phyloP scores from a whole-genome alignment of 352 stramenopile genomes.

The Phytopythium montanum region DNA sequence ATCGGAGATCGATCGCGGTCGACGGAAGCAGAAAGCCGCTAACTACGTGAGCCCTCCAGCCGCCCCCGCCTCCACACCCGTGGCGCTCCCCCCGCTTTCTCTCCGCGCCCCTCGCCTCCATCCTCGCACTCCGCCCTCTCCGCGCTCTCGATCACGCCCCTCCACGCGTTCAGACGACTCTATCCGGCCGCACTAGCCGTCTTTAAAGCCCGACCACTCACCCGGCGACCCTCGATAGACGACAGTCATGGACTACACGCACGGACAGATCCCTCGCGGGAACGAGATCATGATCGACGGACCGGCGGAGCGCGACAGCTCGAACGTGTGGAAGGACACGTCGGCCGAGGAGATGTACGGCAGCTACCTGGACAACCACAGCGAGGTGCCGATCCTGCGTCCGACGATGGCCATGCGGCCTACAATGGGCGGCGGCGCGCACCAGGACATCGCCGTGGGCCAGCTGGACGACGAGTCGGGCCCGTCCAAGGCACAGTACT shows the following conservation, averaged over 20 bases:
- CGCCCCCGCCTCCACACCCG: not conserved
- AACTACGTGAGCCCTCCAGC: too few species aligned
- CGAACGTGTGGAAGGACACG: conserved; percentile 73
- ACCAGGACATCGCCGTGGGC: conserved; percentile 76
- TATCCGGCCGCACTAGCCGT: not conserved
- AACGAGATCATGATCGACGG: conserved; percentile 13
- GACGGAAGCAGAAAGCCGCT: not conserved
- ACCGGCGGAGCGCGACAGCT: conserved; percentile 23
- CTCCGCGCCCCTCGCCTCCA: not conserved
- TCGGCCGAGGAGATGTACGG: conserved; percentile 69
- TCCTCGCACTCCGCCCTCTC: not conserved
- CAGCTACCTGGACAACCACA: conserved; percentile 51
- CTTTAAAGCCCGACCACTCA: too few species aligned
- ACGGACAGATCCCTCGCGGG: conserved; percentile 11
- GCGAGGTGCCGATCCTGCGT: conserved; percentile 45
- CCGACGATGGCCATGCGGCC: conserved; percentile 32
- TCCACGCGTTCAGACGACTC: not conserved
- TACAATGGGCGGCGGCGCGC: conserved; percentile 17
- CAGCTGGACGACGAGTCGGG: conserved; percentile 56
- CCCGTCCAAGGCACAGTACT: conserved; percentile 32
- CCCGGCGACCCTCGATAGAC: not conserved
- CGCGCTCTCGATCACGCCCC: not conserved
- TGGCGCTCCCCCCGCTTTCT: not conserved
- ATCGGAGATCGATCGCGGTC: not conserved
- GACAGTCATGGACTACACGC: conserved; percentile 17